A percentile compares a stretch with the other conserved stretches of the same genome.
Evolutionary conservation across 306 rosid genomes (phyloP).

Genomic region (Castanospermum australe): DNA sequence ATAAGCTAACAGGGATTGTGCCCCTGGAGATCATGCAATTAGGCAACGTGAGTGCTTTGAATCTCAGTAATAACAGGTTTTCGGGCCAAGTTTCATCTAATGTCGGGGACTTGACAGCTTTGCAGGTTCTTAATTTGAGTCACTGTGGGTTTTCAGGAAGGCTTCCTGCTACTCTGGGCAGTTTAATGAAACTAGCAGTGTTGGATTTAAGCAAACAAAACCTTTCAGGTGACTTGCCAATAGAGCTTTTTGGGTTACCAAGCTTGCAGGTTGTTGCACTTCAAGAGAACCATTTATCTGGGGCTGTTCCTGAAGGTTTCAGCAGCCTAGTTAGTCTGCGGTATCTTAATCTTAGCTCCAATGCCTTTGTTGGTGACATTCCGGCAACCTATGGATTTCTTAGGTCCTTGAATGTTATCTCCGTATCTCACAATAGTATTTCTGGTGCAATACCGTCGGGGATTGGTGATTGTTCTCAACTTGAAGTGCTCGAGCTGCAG

Average conservation of each 20-base stretch:
- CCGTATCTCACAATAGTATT: conserved; percentile 55
- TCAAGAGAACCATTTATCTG: conserved; percentile 62
- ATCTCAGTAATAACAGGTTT: conserved; percentile 67
- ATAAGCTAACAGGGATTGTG: conserved; percentile 56
- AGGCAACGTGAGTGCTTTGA: conserved; percentile 58
- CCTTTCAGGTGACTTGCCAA: conserved; percentile 71
- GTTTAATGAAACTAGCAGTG: conserved; percentile 60
- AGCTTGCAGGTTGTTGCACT: conserved; percentile 61
- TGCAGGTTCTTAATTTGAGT: conserved; percentile 72
- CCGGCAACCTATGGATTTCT: conserved; percentile 76
- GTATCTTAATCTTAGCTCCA: conserved; percentile 65
- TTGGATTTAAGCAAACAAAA: conserved; percentile 78
- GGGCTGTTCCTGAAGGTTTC: conserved; percentile 80
- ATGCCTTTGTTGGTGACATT: conserved; percentile 57
- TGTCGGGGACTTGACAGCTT: conserved; percentile 50
- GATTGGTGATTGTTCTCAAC: conserved; percentile 65
- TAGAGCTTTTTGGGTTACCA: conserved; percentile 76
- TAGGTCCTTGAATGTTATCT: conserved; percentile 49
- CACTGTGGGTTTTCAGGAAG: conserved; percentile 65
- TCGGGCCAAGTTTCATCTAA: conserved; percentile 41
- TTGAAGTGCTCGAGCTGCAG: conserved; percentile 63
- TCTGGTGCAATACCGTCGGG: conserved; percentile 58
- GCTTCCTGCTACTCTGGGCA: conserved; percentile 59
- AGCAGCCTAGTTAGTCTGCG: conserved; percentile 64
- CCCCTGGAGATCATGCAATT: conserved; percentile 55